Conservation (phyloP, 441 rosid genomes). For the Erodium moschatum region DNA sequence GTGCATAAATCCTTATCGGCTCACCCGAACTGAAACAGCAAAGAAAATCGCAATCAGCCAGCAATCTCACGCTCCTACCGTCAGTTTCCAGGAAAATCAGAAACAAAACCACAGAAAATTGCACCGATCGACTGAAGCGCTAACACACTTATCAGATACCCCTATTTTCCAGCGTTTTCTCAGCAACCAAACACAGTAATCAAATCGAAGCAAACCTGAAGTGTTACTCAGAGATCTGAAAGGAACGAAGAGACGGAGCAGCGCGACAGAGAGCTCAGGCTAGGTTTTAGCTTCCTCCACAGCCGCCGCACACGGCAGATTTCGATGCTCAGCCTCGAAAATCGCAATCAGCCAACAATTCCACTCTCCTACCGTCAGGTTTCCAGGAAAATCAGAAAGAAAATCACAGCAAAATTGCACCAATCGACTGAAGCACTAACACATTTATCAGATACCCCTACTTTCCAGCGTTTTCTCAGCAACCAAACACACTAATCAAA, state of each 20-base stretch:
- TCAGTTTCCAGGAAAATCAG: background rate
- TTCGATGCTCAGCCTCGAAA: background rate
- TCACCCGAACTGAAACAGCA: background rate
- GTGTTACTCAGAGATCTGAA: background rate
- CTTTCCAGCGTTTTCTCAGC: slow-evolving; percentile 5
- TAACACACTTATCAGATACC: background rate
- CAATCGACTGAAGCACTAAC: background rate
- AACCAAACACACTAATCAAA: background rate
- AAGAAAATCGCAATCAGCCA: background rate
- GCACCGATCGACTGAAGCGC: background rate
- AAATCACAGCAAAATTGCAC: background rate
- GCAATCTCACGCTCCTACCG: background rate
- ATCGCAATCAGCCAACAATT: background rate
- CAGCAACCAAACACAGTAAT: slow-evolving; percentile 1
- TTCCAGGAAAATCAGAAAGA: background rate
- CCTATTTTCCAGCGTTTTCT: background rate
- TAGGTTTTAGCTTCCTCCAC: background rate
- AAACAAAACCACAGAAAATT: background rate
- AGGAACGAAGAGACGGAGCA: background rate
- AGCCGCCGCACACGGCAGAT: background rate
- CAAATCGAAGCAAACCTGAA: slow-evolving; percentile 2
- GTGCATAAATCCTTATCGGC: background rate
- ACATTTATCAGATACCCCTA: background rate
- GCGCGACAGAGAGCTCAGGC: background rate
- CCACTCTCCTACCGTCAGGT: background rate